A percentile compares a stretch with the other conserved stretches of the same genome.
phyloP scores from a whole-genome alignment of 106 monocot species.

The Hemerocallis citrina region DNA sequence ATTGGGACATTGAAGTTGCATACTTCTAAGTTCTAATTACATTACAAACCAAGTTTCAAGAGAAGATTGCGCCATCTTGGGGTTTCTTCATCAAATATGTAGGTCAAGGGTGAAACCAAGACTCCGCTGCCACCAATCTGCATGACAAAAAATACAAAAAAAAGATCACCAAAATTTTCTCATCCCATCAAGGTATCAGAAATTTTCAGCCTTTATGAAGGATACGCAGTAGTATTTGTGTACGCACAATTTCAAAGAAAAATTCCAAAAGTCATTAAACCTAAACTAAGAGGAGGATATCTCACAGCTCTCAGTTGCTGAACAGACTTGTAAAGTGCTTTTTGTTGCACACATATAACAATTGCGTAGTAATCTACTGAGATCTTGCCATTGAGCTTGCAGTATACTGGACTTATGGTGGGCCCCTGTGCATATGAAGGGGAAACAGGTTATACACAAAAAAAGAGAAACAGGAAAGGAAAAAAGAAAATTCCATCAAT shows the following conservation, averaged over 20 bases:
- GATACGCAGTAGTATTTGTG: too few species aligned
- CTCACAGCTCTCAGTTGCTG: slow-evolving; percentile 89
- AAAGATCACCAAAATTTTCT: slow-evolving; percentile 4
- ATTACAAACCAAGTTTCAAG: slow-evolving; percentile 46
- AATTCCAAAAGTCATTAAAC: too few species aligned
- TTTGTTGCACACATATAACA: slow-evolving; percentile 70
- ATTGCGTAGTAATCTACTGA: slow-evolving; percentile 79
- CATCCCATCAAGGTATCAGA: neutral
- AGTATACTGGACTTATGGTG: slow-evolving; percentile 81
- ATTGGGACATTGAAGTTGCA: too few species aligned
- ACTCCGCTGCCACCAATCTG: slow-evolving; percentile 84
- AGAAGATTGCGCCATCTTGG: slow-evolving; percentile 66
- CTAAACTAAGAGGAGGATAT: too few species aligned
- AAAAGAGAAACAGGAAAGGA: too few species aligned
- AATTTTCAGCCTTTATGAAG: neutral
- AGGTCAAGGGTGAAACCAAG: slow-evolving; percentile 59
- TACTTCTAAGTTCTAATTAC: too few species aligned
- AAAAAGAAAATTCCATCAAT: too few species aligned
- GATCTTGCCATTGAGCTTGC: slow-evolving; percentile 47
- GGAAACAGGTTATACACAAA: too few species aligned
- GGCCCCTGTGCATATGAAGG: slow-evolving; percentile 55
- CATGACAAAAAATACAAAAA: neutral
- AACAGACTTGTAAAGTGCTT: slow-evolving; percentile 82
- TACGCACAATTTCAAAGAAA: too few species aligned
- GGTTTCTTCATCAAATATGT: slow-evolving; percentile 83